phyloP scores from a whole-genome alignment of 495 filamentous ascomycete genomes.

The Clavariopsis aquatica region DNA sequence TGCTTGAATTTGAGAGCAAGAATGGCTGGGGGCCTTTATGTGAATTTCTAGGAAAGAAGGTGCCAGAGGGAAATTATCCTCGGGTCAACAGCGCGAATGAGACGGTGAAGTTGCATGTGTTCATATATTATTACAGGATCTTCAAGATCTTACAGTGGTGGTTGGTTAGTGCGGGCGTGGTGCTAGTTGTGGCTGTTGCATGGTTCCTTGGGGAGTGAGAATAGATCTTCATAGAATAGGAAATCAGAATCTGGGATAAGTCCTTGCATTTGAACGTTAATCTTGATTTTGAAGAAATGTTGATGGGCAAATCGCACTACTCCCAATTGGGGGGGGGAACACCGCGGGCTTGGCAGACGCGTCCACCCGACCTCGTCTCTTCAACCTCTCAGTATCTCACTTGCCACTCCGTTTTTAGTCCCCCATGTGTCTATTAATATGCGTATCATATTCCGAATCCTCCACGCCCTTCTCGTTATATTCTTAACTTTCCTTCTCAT shows the following conservation, averaged over 20 bases:
- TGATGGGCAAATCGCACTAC: no score
- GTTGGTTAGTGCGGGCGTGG: neutral
- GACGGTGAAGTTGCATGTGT: slow-evolving; percentile 12
- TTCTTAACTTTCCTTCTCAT: neutral
- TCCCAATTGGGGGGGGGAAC: no score
- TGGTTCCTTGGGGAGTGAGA: no score
- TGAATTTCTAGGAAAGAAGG: slow-evolving; percentile 14
- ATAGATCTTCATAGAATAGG: no score
- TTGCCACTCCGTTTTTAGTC: no score
- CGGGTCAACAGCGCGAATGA: slow-evolving; percentile 15
- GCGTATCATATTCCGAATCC: neutral
- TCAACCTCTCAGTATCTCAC: neutral
- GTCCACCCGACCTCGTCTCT: neutral
- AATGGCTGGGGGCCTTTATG: slow-evolving; percentile 27
- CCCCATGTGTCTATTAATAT: neutral
- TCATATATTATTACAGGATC: neutral
- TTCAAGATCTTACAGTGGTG: slow-evolving; percentile 1
- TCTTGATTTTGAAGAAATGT: no score
- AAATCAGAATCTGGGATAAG: no score
- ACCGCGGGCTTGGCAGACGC: neutral
- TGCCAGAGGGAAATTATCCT: slow-evolving; percentile 14
- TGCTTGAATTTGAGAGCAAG: slow-evolving; percentile 15
- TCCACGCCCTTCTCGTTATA: slow-evolving; percentile 2
- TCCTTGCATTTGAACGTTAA: no score
- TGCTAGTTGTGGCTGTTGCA: no score